Conservation (phyloP, 495 filamentous ascomycete genomes). For the Glutinoglossum americanum region DNA sequence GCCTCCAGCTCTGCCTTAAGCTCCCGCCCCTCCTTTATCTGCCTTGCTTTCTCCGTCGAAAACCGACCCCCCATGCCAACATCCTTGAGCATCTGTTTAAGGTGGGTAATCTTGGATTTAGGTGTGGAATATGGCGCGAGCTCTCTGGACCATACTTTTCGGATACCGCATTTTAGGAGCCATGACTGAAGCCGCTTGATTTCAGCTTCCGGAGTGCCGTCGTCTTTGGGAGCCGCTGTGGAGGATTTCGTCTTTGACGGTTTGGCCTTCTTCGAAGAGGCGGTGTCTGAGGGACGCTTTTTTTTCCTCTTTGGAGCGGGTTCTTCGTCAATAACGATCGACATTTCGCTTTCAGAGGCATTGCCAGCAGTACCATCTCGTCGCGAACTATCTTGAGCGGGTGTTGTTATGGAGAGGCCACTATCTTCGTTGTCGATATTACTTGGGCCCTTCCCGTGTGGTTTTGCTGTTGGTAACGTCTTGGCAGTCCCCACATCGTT, state of each 20-base stretch:
- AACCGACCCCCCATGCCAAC: slow-evolving; percentile 75
- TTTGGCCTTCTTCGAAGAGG: slow-evolving; percentile 8
- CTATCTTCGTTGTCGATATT: slow-evolving; percentile 5
- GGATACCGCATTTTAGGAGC: slow-evolving; percentile 77
- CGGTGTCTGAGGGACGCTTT: slow-evolving; percentile 13
- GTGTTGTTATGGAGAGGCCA: neutral
- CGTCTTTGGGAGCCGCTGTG: slow-evolving; percentile 19
- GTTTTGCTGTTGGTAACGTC: slow-evolving; percentile 2
- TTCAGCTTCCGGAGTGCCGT: slow-evolving; percentile 48
- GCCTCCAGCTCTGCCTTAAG: slow-evolving; percentile 60
- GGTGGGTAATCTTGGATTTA: slow-evolving; percentile 64
- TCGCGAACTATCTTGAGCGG: neutral
- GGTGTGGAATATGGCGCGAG: slow-evolving; percentile 50
- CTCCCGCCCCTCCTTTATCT: slow-evolving; percentile 72
- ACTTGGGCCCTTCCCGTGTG: slow-evolving; percentile 9
- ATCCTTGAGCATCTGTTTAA: slow-evolving; percentile 55
- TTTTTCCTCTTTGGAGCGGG: slow-evolving; percentile 30
- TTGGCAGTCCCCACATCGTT: neutral
- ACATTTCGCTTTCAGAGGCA: slow-evolving; percentile 56
- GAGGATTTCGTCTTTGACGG: slow-evolving; percentile 16
- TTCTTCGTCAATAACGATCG: slow-evolving; percentile 49
- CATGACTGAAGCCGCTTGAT: slow-evolving; percentile 83
- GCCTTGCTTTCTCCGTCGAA: slow-evolving; percentile 57
- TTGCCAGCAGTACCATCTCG: neutral
- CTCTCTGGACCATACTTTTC: slow-evolving; percentile 78